A percentile compares a stretch with the other conserved stretches of the same genome.
Conservation (phyloP, 139 green algal species). For the Asterochloris erici region DNA sequence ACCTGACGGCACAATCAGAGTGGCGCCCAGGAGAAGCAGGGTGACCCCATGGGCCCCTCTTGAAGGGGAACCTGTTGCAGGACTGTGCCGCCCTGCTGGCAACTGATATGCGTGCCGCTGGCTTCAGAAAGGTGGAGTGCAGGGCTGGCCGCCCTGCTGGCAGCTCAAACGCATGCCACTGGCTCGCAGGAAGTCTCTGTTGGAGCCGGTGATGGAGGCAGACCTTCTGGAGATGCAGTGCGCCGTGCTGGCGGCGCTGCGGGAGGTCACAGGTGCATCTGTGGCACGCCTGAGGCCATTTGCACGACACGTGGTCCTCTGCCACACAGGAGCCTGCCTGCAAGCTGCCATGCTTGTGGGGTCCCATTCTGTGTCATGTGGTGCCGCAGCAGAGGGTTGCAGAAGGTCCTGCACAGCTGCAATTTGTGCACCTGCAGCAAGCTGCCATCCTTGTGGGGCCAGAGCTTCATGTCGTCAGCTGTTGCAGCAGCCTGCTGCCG, state of each 20-base stretch:
- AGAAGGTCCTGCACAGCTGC: too few relatives aligned
- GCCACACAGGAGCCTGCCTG: not conserved
- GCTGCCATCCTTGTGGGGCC: too few relatives aligned
- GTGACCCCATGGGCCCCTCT: not conserved
- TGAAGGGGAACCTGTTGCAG: not conserved
- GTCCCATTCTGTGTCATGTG: too few relatives aligned
- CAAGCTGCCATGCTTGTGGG: too few relatives aligned
- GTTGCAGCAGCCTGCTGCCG: too few relatives aligned
- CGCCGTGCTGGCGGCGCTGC: constrained; percentile 11
- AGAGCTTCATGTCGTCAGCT: too few relatives aligned
- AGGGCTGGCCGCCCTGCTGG: too few relatives aligned
- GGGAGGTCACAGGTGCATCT: not conserved
- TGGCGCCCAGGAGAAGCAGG: not conserved
- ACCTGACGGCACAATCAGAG: not conserved
- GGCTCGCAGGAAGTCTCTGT: constrained; percentile 4
- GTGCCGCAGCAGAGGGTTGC: too few relatives aligned
- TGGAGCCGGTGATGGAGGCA: constrained; percentile 2
- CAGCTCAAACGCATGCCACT: not conserved
- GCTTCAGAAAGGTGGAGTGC: not conserved
- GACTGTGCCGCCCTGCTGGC: not conserved
- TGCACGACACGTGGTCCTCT: not conserved
- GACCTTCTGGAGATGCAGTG: constrained; percentile 29
- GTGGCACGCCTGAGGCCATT: not conserved
- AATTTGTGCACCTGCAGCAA: too few relatives aligned
- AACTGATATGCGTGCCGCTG: not conserved